phyloP scores from a whole-genome alignment of 2,329 filamentous ascomycete species.

The Ascochyta rabiei region DNA sequence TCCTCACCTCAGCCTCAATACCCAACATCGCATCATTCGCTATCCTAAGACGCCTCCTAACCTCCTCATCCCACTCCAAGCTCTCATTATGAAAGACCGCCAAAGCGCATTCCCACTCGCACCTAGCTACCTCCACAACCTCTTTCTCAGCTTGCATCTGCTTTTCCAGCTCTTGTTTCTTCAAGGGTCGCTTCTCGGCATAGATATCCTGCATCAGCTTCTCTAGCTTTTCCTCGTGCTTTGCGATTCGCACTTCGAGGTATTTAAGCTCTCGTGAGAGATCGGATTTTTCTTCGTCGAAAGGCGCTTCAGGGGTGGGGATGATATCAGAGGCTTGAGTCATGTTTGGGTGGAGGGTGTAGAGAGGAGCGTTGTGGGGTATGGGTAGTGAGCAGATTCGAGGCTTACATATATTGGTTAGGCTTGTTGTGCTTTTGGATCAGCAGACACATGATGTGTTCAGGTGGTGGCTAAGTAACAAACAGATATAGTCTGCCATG shows the following conservation, averaged over 20 bases:
- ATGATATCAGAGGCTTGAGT: not conserved
- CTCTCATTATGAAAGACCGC: not conserved
- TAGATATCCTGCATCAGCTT: not conserved
- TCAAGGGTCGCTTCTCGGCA: not conserved
- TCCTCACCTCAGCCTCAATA: not conserved
- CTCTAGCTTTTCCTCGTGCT: not conserved
- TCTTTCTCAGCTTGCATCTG: not conserved
- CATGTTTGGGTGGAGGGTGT: not conserved
- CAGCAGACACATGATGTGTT: too few relatives aligned
- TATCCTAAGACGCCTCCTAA: not conserved
- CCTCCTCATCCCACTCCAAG: not conserved
- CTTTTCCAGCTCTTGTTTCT: not conserved
- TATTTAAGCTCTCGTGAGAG: not conserved
- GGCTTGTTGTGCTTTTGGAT: too few relatives aligned
- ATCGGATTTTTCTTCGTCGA: not conserved
- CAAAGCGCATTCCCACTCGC: not conserved
- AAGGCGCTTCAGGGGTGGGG: too few relatives aligned
- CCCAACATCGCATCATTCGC: not conserved
- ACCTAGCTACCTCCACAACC: not conserved
- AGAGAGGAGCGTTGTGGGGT: not conserved
- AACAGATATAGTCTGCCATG: too few relatives aligned
- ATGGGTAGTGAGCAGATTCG: too few relatives aligned
- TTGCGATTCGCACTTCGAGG: not conserved
- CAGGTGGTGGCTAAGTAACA: too few relatives aligned
- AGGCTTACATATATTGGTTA: too few relatives aligned